Conservation (phyloP, 192 early-diverging fungal species). For the Kickxella alabastrina region DNA sequence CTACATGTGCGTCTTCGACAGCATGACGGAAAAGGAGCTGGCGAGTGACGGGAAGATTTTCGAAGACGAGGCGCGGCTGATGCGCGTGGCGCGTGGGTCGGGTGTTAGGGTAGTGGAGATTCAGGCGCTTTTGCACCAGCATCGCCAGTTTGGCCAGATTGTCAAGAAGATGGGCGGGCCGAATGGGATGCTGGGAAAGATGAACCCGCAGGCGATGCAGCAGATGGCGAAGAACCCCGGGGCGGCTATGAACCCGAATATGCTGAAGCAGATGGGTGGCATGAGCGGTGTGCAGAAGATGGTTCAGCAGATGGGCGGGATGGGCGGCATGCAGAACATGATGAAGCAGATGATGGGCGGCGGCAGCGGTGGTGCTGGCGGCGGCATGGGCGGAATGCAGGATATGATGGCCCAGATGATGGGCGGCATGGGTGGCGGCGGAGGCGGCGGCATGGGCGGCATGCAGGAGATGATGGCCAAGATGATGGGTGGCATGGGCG, state of each 20-base stretch:
- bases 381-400: slow-evolving; percentile 65
- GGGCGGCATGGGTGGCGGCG: slow-evolving; percentile 27
- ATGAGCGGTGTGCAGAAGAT: slow-evolving; percentile 54
- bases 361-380: slow-evolving; percentile 53
- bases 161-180: slow-evolving; percentile 92
- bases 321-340: slow-evolving; percentile 58
- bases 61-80: slow-evolving; percentile 64
- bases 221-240: slow-evolving; percentile 65
- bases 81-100: slow-evolving; percentile 79
- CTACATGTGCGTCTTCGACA: slow-evolving; percentile 92
- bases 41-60: slow-evolving; percentile 87
- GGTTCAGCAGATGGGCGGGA: slow-evolving; percentile 54
- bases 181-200: slow-evolving; percentile 73
- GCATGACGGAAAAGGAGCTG: slow-evolving; percentile 88
- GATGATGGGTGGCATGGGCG: slow-evolving; percentile 9
- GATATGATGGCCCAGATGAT: slow-evolving; percentile 70
- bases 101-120: slow-evolving; percentile 81
- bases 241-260: slow-evolving; percentile 58
- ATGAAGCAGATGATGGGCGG: slow-evolving; percentile 68
- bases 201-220: slow-evolving; percentile 57
- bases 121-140: slow-evolving; percentile 75
- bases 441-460: slow-evolving; percentile 16
- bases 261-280: slow-evolving; percentile 78
- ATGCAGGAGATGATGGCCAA: too few relatives aligned
- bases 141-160: slow-evolving; percentile 75